Percentiles rank a stretch among this genome's conserved stretches.
These are phyloP conservation scores for Eucalyptus sp. DNA, from an alignment of 345 rosid species.

Conservation along the genomic window DNA sequence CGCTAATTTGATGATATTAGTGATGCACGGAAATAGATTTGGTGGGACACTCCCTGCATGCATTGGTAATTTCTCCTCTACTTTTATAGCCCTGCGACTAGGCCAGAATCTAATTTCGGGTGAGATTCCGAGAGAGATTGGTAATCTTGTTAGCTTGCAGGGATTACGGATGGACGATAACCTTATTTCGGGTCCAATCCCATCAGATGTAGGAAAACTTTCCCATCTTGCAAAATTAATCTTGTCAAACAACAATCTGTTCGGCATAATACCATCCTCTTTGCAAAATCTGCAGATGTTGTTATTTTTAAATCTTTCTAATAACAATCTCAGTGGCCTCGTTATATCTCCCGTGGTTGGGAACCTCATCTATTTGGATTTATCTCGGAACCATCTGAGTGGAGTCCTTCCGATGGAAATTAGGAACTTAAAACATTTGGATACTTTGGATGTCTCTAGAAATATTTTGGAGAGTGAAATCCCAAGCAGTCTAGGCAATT, in stretches of 20 bases:
- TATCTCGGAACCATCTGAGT: neutral
- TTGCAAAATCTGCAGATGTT: neutral
- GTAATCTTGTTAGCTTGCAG: conserved; percentile 1
- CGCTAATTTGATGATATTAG: neutral
- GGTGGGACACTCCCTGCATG: neutral
- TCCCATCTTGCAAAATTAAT: neutral
- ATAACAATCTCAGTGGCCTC: neutral
- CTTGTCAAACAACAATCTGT: neutral
- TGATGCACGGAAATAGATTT: neutral
- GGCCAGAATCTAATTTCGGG: neutral
- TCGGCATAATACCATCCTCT: neutral
- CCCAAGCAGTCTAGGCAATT: neutral
- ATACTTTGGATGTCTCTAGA: neutral
- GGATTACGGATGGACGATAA: neutral
- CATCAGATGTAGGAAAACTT: neutral
- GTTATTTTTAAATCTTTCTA: neutral
- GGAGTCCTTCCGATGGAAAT: neutral
- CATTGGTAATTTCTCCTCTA: neutral
- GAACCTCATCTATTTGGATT: neutral
- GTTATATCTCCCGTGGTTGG: neutral
- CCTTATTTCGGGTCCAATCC: neutral
- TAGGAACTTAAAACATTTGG: neutral
- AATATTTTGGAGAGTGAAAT: neutral
- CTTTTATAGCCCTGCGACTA: neutral
- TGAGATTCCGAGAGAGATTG: conserved; percentile 4